Percentiles rank a stretch among this genome's conserved stretches.
phyloP scores from a whole-genome alignment of 352 stramenopile species.

The Plasmopara viticola region DNA sequence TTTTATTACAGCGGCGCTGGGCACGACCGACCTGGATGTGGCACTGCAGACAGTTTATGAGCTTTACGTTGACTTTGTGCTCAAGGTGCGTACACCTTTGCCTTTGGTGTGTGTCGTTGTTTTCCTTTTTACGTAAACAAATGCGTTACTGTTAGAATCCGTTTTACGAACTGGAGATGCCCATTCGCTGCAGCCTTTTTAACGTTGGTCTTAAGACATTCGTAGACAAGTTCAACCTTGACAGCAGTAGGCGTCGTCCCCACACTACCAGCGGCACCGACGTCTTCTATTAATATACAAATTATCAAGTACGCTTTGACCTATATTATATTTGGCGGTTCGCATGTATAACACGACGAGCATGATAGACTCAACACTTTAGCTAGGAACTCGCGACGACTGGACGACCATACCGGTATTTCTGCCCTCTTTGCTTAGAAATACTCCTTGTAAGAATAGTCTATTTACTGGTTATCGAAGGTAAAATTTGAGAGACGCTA shows the following conservation, averaged over 20 bases:
- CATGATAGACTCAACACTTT: too few relatives aligned
- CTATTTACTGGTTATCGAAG: too few relatives aligned
- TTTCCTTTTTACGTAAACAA: neutral
- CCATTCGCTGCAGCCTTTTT: constrained; percentile 91
- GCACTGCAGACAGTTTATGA: constrained; percentile 89
- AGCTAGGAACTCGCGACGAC: too few relatives aligned
- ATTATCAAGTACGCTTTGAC: too few relatives aligned
- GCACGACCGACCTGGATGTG: constrained; percentile 75
- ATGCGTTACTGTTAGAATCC: constrained; percentile 60
- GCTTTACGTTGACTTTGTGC: constrained; percentile 93
- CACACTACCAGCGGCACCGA: constrained; percentile 30
- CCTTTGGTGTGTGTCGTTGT: neutral
- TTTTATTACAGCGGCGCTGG: constrained; percentile 88
- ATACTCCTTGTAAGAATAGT: too few relatives aligned
- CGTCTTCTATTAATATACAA: constrained; percentile 23
- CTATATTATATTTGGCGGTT: too few relatives aligned
- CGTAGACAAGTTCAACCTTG: constrained; percentile 82
- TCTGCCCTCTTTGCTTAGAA: too few relatives aligned
- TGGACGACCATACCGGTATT: too few relatives aligned
- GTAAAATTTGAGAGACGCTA: too few relatives aligned
- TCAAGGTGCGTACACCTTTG: constrained; percentile 66
- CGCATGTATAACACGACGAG: too few relatives aligned
- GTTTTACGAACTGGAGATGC: constrained; percentile 95
- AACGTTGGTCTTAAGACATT: constrained; percentile 82
- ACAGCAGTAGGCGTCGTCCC: constrained; percentile 52